Evolutionary conservation across 1,284 basidiomycete genomes (phyloP).

Genomic region (Ganoderma lucidum): DNA sequence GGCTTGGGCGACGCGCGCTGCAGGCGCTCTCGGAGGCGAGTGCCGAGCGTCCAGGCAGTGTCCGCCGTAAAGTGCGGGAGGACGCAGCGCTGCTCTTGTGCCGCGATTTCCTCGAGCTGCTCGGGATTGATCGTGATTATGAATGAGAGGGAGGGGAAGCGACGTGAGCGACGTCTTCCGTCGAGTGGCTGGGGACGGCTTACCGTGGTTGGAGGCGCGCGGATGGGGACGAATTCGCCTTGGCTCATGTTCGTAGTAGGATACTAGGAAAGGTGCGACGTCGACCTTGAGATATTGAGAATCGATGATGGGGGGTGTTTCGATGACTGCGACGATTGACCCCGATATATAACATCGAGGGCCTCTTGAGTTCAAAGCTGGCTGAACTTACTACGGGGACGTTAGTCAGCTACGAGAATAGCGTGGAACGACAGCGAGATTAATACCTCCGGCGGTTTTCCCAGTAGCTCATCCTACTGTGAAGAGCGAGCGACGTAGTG

Average conservation of each 20-base stretch:
- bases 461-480: neutral
- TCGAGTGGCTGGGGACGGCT: neutral
- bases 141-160: neutral
- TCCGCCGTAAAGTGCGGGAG: constrained; percentile 38
- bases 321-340: neutral
- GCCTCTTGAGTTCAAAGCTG: neutral
- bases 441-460: neutral
- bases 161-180: neutral
- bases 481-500: too few species aligned
- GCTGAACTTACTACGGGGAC: neutral
- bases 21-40: constrained; percentile 39
- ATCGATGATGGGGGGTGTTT: neutral
- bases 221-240: constrained; percentile 22
- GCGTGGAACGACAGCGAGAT: neutral
- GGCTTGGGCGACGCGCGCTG: constrained; percentile 32
- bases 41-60: constrained; percentile 44
- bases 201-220: constrained; percentile 28
- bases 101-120: constrained; percentile 30
- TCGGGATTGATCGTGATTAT: neutral
- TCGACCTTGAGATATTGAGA: neutral
- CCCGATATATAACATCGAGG: neutral
- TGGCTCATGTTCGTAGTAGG: constrained; percentile 28
- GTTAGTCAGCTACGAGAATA: neutral
- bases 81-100: constrained; percentile 32
- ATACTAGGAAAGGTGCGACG: too few species aligned